phyloP scores from a whole-genome alignment of 257 asterid species.

The Petunia axillaris region DNA sequence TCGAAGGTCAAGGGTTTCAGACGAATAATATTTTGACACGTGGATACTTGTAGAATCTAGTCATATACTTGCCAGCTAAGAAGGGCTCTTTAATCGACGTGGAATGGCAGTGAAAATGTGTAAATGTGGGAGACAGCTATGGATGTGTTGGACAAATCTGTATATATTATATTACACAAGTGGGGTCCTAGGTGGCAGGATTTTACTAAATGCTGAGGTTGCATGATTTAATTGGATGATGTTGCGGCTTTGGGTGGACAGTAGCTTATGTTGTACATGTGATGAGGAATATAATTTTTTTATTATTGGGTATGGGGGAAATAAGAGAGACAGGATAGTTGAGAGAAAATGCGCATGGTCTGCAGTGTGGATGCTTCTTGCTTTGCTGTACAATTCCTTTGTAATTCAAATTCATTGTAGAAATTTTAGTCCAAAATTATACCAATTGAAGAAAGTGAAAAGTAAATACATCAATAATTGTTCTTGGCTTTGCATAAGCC shows the following conservation, averaged over 20 bases:
- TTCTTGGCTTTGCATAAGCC: too few species aligned
- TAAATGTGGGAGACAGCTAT: slow-evolving; percentile 61
- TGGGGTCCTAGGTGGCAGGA: neutral
- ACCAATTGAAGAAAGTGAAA: neutral
- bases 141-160: slow-evolving; percentile 24
- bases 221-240: slow-evolving; percentile 14
- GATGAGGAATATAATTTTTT: slow-evolving; percentile 26
- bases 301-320: neutral
- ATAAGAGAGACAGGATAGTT: slow-evolving; percentile 24
- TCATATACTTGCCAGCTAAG: slow-evolving; percentile 27
- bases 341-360: slow-evolving; percentile 37
- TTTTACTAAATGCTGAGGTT: slow-evolving; percentile 29
- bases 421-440: neutral
- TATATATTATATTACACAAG: too few species aligned
- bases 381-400: slow-evolving; percentile 21
- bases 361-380: slow-evolving; percentile 1
- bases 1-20: slow-evolving; percentile 42
- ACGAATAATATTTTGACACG: slow-evolving; percentile 36
- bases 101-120: slow-evolving; percentile 26
- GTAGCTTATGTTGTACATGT: slow-evolving; percentile 33
- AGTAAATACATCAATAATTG: too few species aligned
- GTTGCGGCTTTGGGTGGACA: slow-evolving; percentile 18
- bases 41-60: slow-evolving; percentile 3
- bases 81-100: slow-evolving; percentile 23
- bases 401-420: neutral